Evolutionary conservation across 352 stramenopile species (phyloP).

Genomic region (Phytopythium cucurbitacearum): DNA sequence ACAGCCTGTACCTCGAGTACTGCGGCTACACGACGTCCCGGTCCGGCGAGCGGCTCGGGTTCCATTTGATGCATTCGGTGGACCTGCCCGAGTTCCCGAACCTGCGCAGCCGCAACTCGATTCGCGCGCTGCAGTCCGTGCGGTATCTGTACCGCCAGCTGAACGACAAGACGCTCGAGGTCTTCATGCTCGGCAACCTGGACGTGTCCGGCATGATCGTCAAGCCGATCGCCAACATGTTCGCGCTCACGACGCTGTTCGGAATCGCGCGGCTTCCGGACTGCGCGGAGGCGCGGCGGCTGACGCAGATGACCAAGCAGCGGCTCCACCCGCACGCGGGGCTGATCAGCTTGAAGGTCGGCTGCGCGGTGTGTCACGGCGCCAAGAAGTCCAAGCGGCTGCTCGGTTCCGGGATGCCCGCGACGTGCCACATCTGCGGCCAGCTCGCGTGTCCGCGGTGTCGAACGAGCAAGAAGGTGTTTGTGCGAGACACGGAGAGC

Average conservation of each 20-base stretch:
- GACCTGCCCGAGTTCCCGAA: constrained; percentile 51
- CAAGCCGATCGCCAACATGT: constrained; percentile 31
- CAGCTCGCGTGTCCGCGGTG: constrained; percentile 45
- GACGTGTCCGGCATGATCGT: constrained; percentile 40
- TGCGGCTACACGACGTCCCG: constrained; percentile 34
- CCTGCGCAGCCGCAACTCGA: constrained; percentile 43
- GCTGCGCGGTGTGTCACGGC: constrained; percentile 31
- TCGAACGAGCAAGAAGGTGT: constrained; percentile 36
- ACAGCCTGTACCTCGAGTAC: constrained; percentile 58
- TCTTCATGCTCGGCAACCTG: constrained; percentile 60
- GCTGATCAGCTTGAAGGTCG: not conserved
- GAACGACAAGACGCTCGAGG: constrained; percentile 38
- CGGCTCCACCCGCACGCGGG: constrained; percentile 16
- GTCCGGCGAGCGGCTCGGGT: constrained; percentile 49
- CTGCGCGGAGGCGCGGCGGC: constrained; percentile 43
- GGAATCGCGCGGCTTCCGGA: constrained; percentile 40
- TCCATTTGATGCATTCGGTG: constrained; percentile 68
- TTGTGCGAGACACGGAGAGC: constrained; percentile 29
- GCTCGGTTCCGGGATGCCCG: constrained; percentile 18
- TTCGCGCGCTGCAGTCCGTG: constrained; percentile 44
- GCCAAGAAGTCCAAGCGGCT: constrained; percentile 29
- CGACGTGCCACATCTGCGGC: constrained; percentile 39
- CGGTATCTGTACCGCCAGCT: constrained; percentile 58
- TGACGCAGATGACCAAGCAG: constrained; percentile 42
- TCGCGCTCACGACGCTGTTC: constrained; percentile 39